Base-by-base conservation (phyloP, 768 basidiomycete species). In the Auricularia sp. region DNA sequence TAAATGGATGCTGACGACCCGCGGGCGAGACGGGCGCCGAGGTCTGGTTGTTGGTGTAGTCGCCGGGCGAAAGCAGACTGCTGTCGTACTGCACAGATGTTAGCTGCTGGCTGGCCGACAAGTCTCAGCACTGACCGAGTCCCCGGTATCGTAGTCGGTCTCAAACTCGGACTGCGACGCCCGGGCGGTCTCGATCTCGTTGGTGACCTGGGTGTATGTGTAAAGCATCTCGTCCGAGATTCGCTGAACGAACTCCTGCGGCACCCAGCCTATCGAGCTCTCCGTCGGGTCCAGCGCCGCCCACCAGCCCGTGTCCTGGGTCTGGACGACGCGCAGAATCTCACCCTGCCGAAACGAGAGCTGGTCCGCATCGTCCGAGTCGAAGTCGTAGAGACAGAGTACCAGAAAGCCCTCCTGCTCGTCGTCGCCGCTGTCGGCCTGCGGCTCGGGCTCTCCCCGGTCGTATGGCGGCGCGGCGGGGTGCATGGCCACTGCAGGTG, bases 271-370 rank as follows among this genome's bases (percentile, higher is more conserved):
- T 36, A 88, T 78, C 39, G 74, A 71, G 61, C 80, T 76, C 12
- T 80, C 81, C 43, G 78, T 78, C 11, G 74, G 74, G 29, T 83
- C 78, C 74, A 87, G 81, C 21, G 89, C 90, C 21, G 87, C 89
- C 88, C 89, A 91, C 90, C 89, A 91, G 10, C 90, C 90, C 1
- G 85, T 82, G 12, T 81, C 78, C 72, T 90, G 87, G 72, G 83
- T 79, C 72, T 84, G 84, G 56, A 91, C 77, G 62, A 91, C 77
- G 29, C 83, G 81, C 35, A 92, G 74, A 23, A 90, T 81, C 67
- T 91, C 89, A 66, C 84, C 83, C 74, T 82, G 82, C 47, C 74
- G 74, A 72, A 91, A 90, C 3, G 81, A 75, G 18, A 91, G 78
- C 64, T 86, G 84, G 68, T 80, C 81, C 16, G 78, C 73, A 67